Base-by-base conservation (phyloP, 768 basidiomycete genomes). In the Kockovaella imperatae region DNA sequence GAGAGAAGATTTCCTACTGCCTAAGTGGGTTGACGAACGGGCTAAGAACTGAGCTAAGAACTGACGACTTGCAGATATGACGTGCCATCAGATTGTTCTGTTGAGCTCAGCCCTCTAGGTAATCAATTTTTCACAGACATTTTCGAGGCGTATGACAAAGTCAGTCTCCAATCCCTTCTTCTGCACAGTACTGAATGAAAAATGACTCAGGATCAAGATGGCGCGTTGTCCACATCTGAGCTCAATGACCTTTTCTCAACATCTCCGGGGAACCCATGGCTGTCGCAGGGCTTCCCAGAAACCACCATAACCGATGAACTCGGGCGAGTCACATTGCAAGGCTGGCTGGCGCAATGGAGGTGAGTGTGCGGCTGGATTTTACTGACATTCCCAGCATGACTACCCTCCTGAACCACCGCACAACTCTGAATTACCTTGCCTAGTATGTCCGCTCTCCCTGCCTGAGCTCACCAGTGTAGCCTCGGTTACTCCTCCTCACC, bases 281-380 rank as follows among this genome's bases (percentile, higher is more conserved):
- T 79, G 13, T 78, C 77, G n/a, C 83, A 86, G 60, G 86, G 83
- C 39, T 95, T 93, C 72, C 87, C 90, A 0, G 87, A 91, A 59
- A 89, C 82, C 11, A 88, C 88, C 4, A 77, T 89, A 36, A 82
- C 86, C 14, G 84, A 88, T 58, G 89, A 90, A 60, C 76, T 80
- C 8, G 89, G 87, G 10, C 82, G 86, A 24, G 86, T 96, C 15
- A 96, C 91, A n/a, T 72, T 99, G 35, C 91, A 96, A 73, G 87
- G 89, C 1, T 99, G 93, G 93, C 74, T 97, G 23, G 93, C 93
- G 17, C 91, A 95, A 67, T 99, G 93, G 93, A 93, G 87, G 90
- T 89, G 43, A 56, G 77, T 31, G 69, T 18, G 24, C 23, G 7
- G 11, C 23, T 5, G 18, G 38, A n/a, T 5, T 18, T 20, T 13